These are phyloP conservation scores for Cercospora citrullina DNA, from an alignment of 2,329 filamentous ascomycete genomes.

Conservation along the genomic window DNA sequence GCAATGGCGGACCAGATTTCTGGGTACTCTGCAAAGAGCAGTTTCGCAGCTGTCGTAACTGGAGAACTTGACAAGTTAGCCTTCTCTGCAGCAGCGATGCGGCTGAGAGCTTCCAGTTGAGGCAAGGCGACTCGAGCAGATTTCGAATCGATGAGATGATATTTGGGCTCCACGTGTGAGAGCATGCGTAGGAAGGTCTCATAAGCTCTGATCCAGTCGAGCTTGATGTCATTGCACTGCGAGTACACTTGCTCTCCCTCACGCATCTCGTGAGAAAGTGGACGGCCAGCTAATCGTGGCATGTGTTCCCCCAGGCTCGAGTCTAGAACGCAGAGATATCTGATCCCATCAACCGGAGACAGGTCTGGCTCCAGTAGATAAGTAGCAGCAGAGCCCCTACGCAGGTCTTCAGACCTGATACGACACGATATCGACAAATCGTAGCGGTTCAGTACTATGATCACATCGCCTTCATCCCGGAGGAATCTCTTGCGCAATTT, in stretches of 20 bases:
- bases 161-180: constrained; percentile 32
- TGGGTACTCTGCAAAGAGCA: constrained; percentile 31
- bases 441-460: background rate
- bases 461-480: constrained; percentile 3
- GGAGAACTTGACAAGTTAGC: constrained; percentile 29
- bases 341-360: background rate
- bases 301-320: background rate
- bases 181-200: constrained; percentile 34
- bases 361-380: background rate
- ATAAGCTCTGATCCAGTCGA: constrained; percentile 26
- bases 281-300: background rate
- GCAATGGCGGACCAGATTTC: constrained; percentile 38
- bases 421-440: constrained; percentile 9
- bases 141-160: constrained; percentile 24
- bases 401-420: constrained; percentile 12
- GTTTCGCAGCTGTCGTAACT: constrained; percentile 13
- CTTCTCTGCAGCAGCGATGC: constrained; percentile 32
- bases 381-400: background rate
- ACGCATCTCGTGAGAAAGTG: background rate
- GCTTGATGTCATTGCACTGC: background rate
- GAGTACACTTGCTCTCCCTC: background rate
- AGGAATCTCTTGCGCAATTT: background rate
- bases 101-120: constrained; percentile 36
- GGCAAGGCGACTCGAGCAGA: constrained; percentile 29
- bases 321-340: constrained; percentile 3